Evolutionary conservation across 2,329 filamentous ascomycete species (phyloP), one percentile per base, ranked within the genome.

Genomic region (Macrophomina pseudophaseolina): DNA sequence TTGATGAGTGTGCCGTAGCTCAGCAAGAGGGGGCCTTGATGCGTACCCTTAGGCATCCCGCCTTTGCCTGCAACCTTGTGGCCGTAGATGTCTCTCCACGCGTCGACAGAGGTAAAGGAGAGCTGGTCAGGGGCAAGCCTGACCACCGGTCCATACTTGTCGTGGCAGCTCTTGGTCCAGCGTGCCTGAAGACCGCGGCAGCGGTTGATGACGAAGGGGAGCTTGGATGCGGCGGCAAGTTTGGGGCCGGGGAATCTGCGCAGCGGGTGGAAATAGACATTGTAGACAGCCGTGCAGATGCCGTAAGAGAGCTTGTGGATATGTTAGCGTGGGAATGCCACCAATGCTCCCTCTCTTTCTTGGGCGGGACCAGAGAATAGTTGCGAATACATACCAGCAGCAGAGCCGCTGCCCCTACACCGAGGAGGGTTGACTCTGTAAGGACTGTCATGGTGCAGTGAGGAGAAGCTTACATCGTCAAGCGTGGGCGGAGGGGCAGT

Each of bases 11-110:
- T 42, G 16, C 3, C 33, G 8, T 2, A 8, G 8, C 4, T 18
- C 32, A 35, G 56, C n/a, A 6, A 16, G 23, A 16, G n/a, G 14
- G 35, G 23, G 3, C 12, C 30, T 12, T 28, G 5, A 16, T 32
- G 38, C 56, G 11, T 62, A 38, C 58, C 58, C 66, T 64, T 66
- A 11, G 44, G 23, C 53, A 66, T 46, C 18, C 64, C 54, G 33
- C 64, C 64, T 28, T 18, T 51, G 8, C 44, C 53, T 33, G 64
- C 69, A 33, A 44, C 35, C 14, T 66, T 64, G 60, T 71, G 65
- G 23, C 67, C 68, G 42, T 69, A 68, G 49, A 68, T 69, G 18
- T 69, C 68, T 16, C 49, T 63, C 68, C 68, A 69, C 4, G 68
- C 66, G 8, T 68, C 56, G 38, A 58, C 23, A 4, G 56, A 42